Percentiles rank a stretch among this genome's conserved stretches.
Conservation (phyloP, 169 alveolate genomes). For the Eimeria maxima region DNA sequence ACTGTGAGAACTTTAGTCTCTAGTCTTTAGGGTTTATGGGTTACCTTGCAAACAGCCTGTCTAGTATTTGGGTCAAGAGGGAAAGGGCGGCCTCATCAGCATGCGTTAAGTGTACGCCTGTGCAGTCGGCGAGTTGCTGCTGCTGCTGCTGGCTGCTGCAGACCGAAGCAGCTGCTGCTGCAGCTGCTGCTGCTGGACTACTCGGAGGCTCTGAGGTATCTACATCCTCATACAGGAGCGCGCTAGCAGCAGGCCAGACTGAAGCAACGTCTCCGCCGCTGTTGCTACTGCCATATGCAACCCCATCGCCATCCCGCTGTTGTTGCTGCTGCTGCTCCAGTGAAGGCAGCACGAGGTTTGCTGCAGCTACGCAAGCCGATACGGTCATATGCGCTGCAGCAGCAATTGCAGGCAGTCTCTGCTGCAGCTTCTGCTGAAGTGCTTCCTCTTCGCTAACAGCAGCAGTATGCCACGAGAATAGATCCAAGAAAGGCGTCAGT, state of each 20-base stretch:
- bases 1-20: too few species aligned
- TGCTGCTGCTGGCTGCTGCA: too few species aligned
- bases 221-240: not conserved
- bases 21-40: constrained; percentile 20
- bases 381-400: constrained; percentile 14
- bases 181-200: constrained; percentile 1
- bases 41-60: constrained; percentile 38
- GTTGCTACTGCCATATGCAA: not conserved
- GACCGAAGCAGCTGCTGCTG: not conserved
- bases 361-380: constrained; percentile 55
- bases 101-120: constrained; percentile 11
- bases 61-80: constrained; percentile 6
- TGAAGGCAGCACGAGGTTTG: constrained; percentile 42
- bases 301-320: too few species aligned
- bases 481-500: constrained; percentile 19
- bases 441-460: constrained; percentile 1
- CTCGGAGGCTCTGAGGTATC: not conserved
- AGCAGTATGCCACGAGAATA: constrained; percentile 32
- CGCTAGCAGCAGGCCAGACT: not conserved
- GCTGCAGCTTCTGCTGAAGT: too few species aligned
- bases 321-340: constrained; percentile 55
- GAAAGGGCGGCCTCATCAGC: constrained; percentile 50
- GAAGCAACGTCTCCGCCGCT: constrained; percentile 12
- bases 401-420: constrained; percentile 35
- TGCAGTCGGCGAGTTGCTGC: constrained; percentile 24